Percentiles rank a stretch among this genome's conserved stretches.
These are phyloP conservation scores for Spirogloea muscicola DNA, from an alignment of 139 green algal genomes.

Conservation along the genomic window DNA sequence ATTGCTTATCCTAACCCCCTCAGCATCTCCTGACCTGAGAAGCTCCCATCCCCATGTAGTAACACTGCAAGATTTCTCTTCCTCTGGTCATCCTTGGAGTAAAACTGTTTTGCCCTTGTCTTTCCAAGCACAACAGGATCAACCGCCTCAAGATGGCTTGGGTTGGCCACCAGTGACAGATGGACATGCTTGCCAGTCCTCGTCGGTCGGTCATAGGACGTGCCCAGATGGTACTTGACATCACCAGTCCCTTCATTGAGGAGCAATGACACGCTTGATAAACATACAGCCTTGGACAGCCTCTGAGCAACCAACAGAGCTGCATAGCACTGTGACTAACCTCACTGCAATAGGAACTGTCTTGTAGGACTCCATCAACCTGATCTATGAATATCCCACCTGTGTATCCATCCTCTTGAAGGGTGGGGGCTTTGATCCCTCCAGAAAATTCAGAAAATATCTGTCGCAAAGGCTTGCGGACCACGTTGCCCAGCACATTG, in stretches of 20 bases:
- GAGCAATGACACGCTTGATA: too few species aligned
- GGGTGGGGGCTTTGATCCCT: slow-evolving; percentile 60
- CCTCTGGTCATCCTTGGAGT: slow-evolving; percentile 58
- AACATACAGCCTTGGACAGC: too few species aligned
- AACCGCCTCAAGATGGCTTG: slow-evolving; percentile 91
- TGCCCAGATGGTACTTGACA: slow-evolving; percentile 99
- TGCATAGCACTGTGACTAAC: too few species aligned
- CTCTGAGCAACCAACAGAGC: too few species aligned
- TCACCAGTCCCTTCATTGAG: slow-evolving; percentile 67
- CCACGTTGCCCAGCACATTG: slow-evolving; percentile 97
- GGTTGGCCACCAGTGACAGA: slow-evolving; percentile 93
- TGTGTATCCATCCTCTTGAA: slow-evolving; percentile 10
- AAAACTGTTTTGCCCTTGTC: slow-evolving; percentile 93
- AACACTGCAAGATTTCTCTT: slow-evolving; percentile 76
- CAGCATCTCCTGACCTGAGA: slow-evolving; percentile 64
- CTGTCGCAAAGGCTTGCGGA: slow-evolving; percentile 93
- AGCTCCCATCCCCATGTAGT: slow-evolving; percentile 93
- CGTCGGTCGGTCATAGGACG: slow-evolving; percentile 90
- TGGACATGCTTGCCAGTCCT: slow-evolving; percentile 78
- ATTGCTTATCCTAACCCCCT: slow-evolving; percentile 72
- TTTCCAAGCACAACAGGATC: slow-evolving; percentile 90
- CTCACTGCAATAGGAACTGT: too few species aligned
- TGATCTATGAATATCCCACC: slow-evolving; percentile 23
- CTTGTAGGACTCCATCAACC: too few species aligned
- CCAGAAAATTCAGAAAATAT: slow-evolving; percentile 93